Percentiles rank a stretch among this genome's conserved stretches.
phyloP scores from a whole-genome alignment of 163 green algal species.

The Scenedesmus sp. region DNA sequence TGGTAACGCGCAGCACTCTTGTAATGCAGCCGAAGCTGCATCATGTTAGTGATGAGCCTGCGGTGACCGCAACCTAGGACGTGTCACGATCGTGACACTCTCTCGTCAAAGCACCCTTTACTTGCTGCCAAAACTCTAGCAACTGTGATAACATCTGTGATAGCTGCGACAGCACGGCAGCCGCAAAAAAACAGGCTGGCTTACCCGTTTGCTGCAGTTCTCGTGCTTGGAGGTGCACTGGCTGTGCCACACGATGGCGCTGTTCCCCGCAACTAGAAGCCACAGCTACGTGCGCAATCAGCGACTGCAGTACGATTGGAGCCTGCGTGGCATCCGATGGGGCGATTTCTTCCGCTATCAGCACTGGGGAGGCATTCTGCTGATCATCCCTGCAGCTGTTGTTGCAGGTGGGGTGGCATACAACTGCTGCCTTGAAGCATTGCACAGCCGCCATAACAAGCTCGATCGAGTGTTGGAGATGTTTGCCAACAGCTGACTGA shows the following conservation, averaged over 20 bases:
- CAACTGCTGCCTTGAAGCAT: not conserved
- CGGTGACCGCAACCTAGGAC: conserved; percentile 2
- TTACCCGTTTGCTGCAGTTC: not conserved
- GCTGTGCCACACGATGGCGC: not conserved
- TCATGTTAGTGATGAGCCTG: not conserved
- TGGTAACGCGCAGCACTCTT: not conserved
- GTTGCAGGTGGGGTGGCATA: conserved; percentile 1
- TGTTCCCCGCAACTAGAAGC: not conserved
- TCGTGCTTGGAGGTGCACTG: not conserved
- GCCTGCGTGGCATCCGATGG: conserved; percentile 12
- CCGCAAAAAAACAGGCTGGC: not conserved
- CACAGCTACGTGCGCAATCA: not conserved
- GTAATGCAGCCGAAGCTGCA: not conserved
- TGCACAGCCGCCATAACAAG: not conserved
- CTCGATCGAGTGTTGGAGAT: not conserved
- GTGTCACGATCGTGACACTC: not conserved
- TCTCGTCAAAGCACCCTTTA: not conserved
- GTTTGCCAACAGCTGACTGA: too few species aligned
- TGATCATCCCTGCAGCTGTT: conserved; percentile 41
- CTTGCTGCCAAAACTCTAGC: not conserved
- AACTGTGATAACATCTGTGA: not conserved
- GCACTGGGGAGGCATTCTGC: conserved; percentile 33
- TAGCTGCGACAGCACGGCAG: not conserved
- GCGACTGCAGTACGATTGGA: not conserved
- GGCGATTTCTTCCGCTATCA: conserved; percentile 19